phyloP scores from a whole-genome alignment of 805 yeast genomes.

The Wickerhamomyces mucosus region DNA sequence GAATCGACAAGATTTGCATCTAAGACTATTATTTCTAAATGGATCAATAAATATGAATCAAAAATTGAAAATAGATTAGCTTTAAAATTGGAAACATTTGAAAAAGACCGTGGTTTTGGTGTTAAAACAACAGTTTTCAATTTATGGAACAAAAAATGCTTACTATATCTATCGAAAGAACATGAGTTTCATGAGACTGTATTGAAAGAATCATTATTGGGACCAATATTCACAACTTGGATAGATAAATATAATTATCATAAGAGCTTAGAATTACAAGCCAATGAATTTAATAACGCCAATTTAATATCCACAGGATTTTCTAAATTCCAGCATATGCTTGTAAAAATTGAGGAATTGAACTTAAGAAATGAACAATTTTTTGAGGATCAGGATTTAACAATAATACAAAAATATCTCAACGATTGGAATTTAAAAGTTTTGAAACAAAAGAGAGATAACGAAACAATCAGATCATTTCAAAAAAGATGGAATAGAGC shows the following conservation, averaged over 20 bases:
- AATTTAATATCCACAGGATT: slow-evolving; percentile 18
- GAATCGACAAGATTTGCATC: neutral
- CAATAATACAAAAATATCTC: slow-evolving; percentile 16
- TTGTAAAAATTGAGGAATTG: slow-evolving; percentile 11
- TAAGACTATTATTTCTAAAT: slow-evolving; percentile 3
- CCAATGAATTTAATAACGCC: slow-evolving; percentile 17
- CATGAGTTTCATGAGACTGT: slow-evolving; percentile 4
- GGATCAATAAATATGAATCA: slow-evolving; percentile 6
- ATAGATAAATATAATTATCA: slow-evolving; percentile 2
- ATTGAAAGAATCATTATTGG: neutral
- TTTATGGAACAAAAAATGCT: slow-evolving; percentile 8
- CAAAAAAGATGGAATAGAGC: slow-evolving; percentile 32
- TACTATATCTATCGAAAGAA: slow-evolving; percentile 4
- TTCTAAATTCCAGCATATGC: slow-evolving; percentile 15
- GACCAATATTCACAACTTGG: slow-evolving; percentile 12
- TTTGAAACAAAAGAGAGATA: slow-evolving; percentile 25
- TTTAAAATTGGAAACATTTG: neutral
- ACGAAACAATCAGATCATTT: slow-evolving; percentile 24
- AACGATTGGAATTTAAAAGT: slow-evolving; percentile 26
- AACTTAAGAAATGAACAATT: slow-evolving; percentile 10
- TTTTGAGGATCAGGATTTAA: slow-evolving; percentile 16
- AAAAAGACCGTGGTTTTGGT: neutral
- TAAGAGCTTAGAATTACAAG: slow-evolving; percentile 10
- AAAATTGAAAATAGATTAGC: slow-evolving; percentile 2
- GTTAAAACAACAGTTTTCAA: neutral